phyloP scores from a whole-genome alignment of 805 yeast species.

The Cyberlindnera meyerae region DNA sequence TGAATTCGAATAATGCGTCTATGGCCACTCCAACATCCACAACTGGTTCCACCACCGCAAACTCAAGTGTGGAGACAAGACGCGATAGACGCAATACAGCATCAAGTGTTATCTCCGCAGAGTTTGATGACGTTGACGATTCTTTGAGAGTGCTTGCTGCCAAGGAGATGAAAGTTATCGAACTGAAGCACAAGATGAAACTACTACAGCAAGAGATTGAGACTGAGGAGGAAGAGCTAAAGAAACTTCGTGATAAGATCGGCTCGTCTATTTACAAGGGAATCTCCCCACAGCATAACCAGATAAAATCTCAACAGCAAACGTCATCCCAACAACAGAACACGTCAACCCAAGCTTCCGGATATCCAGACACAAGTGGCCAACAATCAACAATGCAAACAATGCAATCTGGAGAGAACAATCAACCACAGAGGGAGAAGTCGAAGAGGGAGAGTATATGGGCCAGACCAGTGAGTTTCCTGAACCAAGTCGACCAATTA shows the following conservation, averaged over 20 bases:
- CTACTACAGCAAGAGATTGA: slow-evolving; percentile 44
- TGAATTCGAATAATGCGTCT: not conserved
- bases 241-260: slow-evolving; percentile 30
- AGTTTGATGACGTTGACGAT: slow-evolving; percentile 40
- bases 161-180: slow-evolving; percentile 65
- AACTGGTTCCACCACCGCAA: not conserved
- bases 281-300: slow-evolving; percentile 17
- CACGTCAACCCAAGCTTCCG: too few relatives aligned
- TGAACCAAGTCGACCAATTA: slow-evolving; percentile 65
- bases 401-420: not conserved
- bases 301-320: not conserved
- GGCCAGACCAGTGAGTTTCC: slow-evolving; percentile 53
- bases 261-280: slow-evolving; percentile 25
- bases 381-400: too few relatives aligned
- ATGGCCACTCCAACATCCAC: not conserved
- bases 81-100: slow-evolving; percentile 21
- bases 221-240: slow-evolving; percentile 30
- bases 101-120: slow-evolving; percentile 10
- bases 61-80: not conserved
- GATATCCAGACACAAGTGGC: too few relatives aligned
- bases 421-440: not conserved
- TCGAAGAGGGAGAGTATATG: slow-evolving; percentile 29
- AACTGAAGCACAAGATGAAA: slow-evolving; percentile 49
- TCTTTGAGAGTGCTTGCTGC: slow-evolving; percentile 57
- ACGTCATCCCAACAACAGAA: too few relatives aligned